A percentile compares a stretch with the other conserved stretches of the same genome.
phyloP scores from a whole-genome alignment of 495 filamentous ascomycete genomes.

The Bombardia bombarda region DNA sequence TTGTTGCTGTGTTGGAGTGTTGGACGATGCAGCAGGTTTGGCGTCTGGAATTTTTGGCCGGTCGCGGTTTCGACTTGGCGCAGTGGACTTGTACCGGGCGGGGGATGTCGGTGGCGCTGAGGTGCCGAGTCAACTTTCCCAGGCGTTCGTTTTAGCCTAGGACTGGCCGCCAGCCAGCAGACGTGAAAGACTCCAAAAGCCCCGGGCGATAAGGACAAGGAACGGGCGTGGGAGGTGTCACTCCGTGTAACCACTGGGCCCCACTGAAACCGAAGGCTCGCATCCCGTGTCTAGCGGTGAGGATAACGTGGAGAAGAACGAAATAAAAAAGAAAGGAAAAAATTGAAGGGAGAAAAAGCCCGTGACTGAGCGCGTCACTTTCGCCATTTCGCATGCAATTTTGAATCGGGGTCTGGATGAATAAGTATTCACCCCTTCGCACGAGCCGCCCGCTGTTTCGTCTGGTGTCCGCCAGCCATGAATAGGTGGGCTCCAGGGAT shows the following conservation, averaged over 20 bases:
- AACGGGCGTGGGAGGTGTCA: background rate
- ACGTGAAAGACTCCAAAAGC: background rate
- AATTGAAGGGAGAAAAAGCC: background rate
- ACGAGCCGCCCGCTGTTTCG: constrained; percentile 1
- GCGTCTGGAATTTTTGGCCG: too few relatives aligned
- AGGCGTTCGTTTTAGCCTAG: background rate
- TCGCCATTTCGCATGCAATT: too few relatives aligned
- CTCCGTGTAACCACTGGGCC: background rate
- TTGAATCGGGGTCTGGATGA: too few relatives aligned
- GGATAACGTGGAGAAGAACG: background rate
- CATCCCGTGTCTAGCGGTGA: background rate
- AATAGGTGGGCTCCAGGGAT: constrained; percentile 7
- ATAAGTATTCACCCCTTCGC: too few relatives aligned
- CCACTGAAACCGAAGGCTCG: constrained; percentile 2
- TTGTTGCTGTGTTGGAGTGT: too few relatives aligned
- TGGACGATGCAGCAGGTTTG: too few relatives aligned
- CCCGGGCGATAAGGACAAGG: background rate
- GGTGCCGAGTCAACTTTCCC: background rate
- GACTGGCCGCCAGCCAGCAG: background rate
- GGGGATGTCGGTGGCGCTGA: background rate
- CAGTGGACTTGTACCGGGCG: background rate
- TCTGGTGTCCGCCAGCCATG: background rate
- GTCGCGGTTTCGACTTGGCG: background rate
- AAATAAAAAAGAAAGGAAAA: background rate
- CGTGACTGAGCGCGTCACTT: too few relatives aligned